A percentile compares a stretch with the other conserved stretches of the same genome.
Conservation (phyloP, 139 green algal genomes). For the Auxenochlorella protothecoides region DNA sequence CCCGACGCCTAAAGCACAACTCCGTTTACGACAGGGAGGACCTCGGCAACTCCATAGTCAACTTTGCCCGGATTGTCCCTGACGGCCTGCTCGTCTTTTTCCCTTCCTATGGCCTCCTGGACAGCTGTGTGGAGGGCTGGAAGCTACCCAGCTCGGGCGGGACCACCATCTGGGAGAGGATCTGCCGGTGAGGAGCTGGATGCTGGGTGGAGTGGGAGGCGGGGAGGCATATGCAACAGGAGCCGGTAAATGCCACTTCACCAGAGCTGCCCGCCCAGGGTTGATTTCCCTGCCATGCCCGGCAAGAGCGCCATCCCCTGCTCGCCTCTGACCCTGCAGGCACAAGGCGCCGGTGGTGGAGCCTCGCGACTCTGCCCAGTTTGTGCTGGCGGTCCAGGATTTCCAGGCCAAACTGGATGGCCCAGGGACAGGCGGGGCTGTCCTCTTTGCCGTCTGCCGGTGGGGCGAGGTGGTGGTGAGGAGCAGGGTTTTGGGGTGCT, state of each 20-base stretch:
- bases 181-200: constrained; percentile 23
- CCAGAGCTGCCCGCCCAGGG: too few relatives aligned
- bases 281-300: not conserved
- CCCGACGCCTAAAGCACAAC: not conserved
- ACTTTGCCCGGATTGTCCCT: constrained; percentile 73
- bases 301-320: not conserved
- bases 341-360: constrained; percentile 82
- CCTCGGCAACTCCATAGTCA: constrained; percentile 67
- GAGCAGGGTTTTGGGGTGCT: not conserved
- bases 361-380: constrained; percentile 50
- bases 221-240: too few relatives aligned
- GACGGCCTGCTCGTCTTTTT: constrained; percentile 97
- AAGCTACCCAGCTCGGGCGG: constrained; percentile 26
- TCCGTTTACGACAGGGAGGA: constrained; percentile 30
- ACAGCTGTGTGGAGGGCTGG: constrained; percentile 66
- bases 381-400: constrained; percentile 46
- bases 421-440: constrained; percentile 46
- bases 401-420: constrained; percentile 66
- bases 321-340: not conserved
- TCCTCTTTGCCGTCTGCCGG: constrained; percentile 93
- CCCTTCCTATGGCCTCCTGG: constrained; percentile 71
- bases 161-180: constrained; percentile 76
- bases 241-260: too few relatives aligned
- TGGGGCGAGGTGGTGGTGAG: constrained; percentile 26
- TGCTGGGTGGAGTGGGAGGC: not conserved